phyloP scores from a whole-genome alignment of 176 grass and related monocot genomes.

The Thalia dealbata region DNA sequence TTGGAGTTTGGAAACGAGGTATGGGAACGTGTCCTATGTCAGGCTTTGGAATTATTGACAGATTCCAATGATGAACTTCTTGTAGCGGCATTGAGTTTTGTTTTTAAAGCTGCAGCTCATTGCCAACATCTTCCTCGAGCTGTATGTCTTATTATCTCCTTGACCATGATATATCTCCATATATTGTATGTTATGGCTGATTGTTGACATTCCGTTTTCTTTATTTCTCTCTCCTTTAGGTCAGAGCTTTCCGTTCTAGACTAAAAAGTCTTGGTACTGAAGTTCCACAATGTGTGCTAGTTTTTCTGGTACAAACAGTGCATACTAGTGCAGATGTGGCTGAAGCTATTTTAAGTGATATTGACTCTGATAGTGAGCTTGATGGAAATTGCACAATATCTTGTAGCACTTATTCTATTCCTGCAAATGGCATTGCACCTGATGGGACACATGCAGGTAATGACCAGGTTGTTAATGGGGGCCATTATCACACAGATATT shows the following conservation, averaged over 20 bases:
- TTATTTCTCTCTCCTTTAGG: conserved; percentile 26
- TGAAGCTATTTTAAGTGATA: conserved; percentile 71
- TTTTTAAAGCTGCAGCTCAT: conserved; percentile 62
- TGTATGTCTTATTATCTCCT: conserved; percentile 40
- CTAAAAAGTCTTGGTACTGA: conserved; percentile 66
- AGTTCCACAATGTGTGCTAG: conserved; percentile 66
- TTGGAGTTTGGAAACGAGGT: conserved; percentile 58
- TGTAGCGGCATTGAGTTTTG: conserved; percentile 50
- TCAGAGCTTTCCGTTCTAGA: conserved; percentile 50
- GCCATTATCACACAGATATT: conserved; percentile 62
- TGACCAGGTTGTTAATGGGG: conserved; percentile 49
- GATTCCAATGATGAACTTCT: conserved; percentile 61
- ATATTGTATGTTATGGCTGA: not conserved
- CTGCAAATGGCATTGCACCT: conserved; percentile 42
- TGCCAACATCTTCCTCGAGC: conserved; percentile 67
- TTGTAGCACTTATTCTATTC: conserved; percentile 28
- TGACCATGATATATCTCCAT: not conserved
- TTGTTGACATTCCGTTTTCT: not conserved
- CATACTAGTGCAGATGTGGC: conserved; percentile 64
- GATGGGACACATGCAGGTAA: conserved; percentile 58
- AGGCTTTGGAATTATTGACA: conserved; percentile 51
- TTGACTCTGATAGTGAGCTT: conserved; percentile 60
- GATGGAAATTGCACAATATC: conserved; percentile 32
- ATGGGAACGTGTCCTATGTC: conserved; percentile 53
- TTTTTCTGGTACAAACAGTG: conserved; percentile 61